A percentile compares a stretch with the other conserved stretches of the same genome.
phyloP scores from a whole-genome alignment of 805 yeast genomes.

The Dipodascus albidus region DNA sequence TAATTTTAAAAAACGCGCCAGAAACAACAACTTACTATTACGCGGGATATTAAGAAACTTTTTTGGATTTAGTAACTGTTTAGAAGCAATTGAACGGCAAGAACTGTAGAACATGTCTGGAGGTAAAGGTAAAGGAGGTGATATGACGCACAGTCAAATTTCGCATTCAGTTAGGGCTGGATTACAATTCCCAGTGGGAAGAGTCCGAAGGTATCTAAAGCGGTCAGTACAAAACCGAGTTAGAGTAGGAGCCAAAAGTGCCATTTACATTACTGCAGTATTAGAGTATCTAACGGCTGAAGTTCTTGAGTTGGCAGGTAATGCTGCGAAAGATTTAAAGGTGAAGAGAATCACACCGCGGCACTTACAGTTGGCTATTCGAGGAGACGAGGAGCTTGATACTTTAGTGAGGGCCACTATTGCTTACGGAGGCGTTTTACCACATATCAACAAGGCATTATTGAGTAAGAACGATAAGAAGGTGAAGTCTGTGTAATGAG shows the following conservation, averaged over 20 bases:
- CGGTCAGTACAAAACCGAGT: constrained; percentile 75
- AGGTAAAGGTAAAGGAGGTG: constrained; percentile 90
- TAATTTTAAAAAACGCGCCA: not conserved
- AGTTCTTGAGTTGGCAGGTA: constrained; percentile 95
- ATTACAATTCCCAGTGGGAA: constrained; percentile 87
- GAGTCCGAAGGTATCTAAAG: constrained; percentile 94
- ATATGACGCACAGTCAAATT: constrained; percentile 44
- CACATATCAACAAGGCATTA: constrained; percentile 79
- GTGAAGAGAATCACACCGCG: constrained; percentile 97
- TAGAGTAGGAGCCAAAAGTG: constrained; percentile 79
- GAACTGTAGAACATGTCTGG: constrained; percentile 75
- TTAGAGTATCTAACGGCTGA: constrained; percentile 94
- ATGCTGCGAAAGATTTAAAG: constrained; percentile 92
- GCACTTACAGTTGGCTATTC: constrained; percentile 90
- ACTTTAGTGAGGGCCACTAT: constrained; percentile 81
- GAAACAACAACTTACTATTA: constrained; percentile 2
- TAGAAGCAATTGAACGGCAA: not conserved
- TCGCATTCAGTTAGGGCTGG: constrained; percentile 95
- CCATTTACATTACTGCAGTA: constrained; percentile 91
- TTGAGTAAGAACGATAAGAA: constrained; percentile 62
- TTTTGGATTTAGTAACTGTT: not conserved
- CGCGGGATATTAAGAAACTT: not conserved
- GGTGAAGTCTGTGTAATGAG: constrained; percentile 6
- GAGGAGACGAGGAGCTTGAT: constrained; percentile 97
- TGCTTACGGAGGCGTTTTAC: constrained; percentile 97